phyloP scores from a whole-genome alignment of 2,329 filamentous ascomycete genomes.

The Scedosporium dehoogii region DNA sequence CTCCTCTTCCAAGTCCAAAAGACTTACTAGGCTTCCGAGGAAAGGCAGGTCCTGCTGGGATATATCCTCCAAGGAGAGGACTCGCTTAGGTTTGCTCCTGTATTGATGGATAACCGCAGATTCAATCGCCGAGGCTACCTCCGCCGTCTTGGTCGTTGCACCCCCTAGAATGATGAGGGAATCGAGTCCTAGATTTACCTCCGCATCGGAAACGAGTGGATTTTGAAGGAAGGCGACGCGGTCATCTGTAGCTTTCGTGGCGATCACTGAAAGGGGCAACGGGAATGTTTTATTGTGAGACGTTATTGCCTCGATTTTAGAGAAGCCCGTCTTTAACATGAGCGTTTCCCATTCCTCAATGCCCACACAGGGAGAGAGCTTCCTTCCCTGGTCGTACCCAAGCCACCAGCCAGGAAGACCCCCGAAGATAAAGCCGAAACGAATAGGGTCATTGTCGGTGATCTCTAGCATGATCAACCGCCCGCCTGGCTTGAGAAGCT shows the following conservation, averaged over 20 bases:
- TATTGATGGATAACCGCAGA: neutral
- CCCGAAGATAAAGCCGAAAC: constrained; percentile 3
- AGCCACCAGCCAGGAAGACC: constrained; percentile 2
- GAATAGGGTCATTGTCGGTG: neutral
- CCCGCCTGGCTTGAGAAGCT: constrained; percentile 18
- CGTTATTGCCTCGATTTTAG: neutral
- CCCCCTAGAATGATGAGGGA: neutral
- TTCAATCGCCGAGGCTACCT: neutral
- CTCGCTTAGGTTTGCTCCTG: neutral
- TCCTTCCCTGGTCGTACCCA: neutral
- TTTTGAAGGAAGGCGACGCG: neutral
- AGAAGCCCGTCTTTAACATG: neutral
- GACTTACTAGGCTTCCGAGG: constrained; percentile 10
- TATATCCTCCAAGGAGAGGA: neutral
- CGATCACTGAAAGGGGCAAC: neutral
- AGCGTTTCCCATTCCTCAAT: neutral
- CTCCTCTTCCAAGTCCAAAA: constrained; percentile 11
- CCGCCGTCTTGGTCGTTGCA: neutral
- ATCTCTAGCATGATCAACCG: constrained; percentile 8
- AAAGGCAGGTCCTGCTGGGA: constrained; percentile 11
- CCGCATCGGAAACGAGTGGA: neutral
- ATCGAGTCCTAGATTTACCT: neutral
- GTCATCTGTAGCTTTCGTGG: neutral
- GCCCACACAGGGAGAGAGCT: neutral
- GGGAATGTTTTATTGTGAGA: neutral